Percentiles rank a stretch among this genome's conserved stretches.
Conservation (phyloP, 2,329 filamentous ascomycete genomes). For the Botrytis galanthina region DNA sequence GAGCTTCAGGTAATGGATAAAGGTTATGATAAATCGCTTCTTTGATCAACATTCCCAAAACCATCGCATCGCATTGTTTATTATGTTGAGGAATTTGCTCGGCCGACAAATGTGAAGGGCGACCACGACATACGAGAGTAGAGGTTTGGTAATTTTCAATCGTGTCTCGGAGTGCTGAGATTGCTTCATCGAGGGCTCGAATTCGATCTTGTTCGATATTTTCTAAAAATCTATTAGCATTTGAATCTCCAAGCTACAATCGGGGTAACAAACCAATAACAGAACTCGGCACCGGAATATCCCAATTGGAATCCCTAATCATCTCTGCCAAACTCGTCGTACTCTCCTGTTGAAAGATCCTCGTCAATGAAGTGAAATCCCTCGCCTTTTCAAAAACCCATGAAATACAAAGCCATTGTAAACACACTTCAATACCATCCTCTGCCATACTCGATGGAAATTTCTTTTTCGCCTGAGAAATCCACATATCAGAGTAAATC, state of each 20-base stretch:
- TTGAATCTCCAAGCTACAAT: fast-evolving
- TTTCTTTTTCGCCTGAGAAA: background rate
- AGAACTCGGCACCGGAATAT: background rate
- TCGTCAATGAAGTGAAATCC: constrained; percentile 11
- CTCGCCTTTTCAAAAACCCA: constrained; percentile 14
- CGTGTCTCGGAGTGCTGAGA: constrained; percentile 3
- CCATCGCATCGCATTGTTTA: constrained; percentile 17
- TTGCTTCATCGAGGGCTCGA: background rate
- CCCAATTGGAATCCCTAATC: background rate
- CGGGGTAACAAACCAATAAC: background rate
- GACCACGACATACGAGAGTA: background rate
- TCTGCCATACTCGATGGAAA: constrained; percentile 7
- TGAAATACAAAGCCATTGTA: constrained; percentile 19
- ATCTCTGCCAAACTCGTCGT: constrained; percentile 4
- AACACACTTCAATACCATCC: background rate
- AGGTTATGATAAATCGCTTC: constrained; percentile 2
- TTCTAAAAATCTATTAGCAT: background rate
- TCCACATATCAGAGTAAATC: constrained; percentile 22
- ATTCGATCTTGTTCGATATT: constrained; percentile 9
- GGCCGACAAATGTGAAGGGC: background rate
- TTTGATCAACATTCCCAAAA: constrained; percentile 1
- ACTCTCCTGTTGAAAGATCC: constrained; percentile 7
- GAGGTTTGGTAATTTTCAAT: constrained; percentile 10
- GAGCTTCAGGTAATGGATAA: constrained; percentile 11
- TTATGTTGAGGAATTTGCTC: background rate